Evolutionary conservation across 2,329 filamentous ascomycete species (phyloP).

Genomic region (Fusarium fracticaudum): DNA sequence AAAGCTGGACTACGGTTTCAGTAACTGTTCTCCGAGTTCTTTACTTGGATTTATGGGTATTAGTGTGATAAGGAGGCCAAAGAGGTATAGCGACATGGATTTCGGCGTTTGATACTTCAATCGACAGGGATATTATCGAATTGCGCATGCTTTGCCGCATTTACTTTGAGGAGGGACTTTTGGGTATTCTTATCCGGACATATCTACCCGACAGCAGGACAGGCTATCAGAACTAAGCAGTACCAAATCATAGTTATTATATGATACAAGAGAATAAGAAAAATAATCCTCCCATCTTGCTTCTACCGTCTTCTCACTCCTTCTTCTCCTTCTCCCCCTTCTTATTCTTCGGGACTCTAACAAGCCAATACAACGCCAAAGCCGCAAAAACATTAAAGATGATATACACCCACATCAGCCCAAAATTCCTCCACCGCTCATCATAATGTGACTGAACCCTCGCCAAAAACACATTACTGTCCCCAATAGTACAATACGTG

Average conservation of each 20-base stretch:
- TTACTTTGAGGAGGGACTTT: neutral
- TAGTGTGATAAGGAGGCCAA: neutral
- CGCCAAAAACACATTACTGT: conserved; percentile 63
- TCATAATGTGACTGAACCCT: conserved; percentile 61
- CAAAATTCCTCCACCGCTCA: conserved; percentile 75
- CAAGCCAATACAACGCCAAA: conserved; percentile 65
- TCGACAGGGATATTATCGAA: neutral
- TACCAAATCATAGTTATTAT: neutral
- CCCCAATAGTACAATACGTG: conserved; percentile 61
- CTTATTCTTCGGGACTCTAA: conserved; percentile 58
- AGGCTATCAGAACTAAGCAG: neutral
- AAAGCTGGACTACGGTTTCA: neutral
- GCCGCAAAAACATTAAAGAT: conserved; percentile 67
- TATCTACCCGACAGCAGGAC: neutral
- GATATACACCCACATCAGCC: conserved; percentile 68
- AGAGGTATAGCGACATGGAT: too few relatives aligned
- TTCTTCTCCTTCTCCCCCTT: conserved; percentile 26
- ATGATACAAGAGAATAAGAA: neutral
- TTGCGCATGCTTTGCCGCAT: neutral
- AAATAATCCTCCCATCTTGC: rapidly evolving
- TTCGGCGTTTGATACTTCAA: neutral
- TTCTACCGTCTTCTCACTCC: neutral
- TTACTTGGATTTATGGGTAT: neutral
- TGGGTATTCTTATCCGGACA: neutral
- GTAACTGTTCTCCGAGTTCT: neutral